Conservation (phyloP, 164 flowering plant genomes). For the Kalanchoe fedtschenkoi region DNA sequence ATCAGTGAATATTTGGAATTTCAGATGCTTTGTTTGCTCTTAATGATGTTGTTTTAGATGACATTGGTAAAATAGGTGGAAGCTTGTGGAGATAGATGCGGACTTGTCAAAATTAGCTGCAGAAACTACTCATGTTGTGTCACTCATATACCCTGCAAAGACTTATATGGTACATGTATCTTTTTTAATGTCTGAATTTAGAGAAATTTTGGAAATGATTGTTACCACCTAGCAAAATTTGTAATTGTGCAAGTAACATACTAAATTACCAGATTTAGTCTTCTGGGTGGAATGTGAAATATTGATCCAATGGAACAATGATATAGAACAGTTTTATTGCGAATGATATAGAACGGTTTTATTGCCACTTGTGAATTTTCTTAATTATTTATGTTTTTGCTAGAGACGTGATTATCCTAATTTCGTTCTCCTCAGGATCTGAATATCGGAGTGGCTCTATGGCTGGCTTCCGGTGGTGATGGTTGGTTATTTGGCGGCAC, state of each 20-base stretch:
- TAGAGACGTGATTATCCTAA: not conserved
- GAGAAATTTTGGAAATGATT: not conserved
- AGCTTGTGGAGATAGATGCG: constrained; percentile 91
- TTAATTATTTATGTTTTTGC: not conserved
- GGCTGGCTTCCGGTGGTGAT: constrained; percentile 90
- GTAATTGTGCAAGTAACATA: not conserved
- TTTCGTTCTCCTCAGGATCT: constrained; percentile 50
- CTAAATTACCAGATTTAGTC: not conserved
- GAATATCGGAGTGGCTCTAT: constrained; percentile 87
- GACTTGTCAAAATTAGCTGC: constrained; percentile 47
- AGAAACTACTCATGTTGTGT: constrained; percentile 74
- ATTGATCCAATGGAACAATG: not conserved
- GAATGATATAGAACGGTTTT: too few species aligned
- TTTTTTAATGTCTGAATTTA: not conserved
- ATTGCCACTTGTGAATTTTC: not conserved
- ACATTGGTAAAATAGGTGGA: constrained; percentile 55
- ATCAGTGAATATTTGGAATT: too few species aligned
- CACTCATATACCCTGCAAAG: constrained; percentile 81
- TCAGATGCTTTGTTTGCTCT: not conserved
- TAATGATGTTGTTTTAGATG: not conserved
- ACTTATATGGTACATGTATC: constrained; percentile 77
- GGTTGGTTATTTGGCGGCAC: constrained; percentile 48
- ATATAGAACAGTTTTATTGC: too few species aligned
- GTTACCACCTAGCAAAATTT: not conserved
- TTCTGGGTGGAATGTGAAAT: not conserved